phyloP scores from a whole-genome alignment of 2,329 filamentous ascomycete species.

The Arthrobotrys sinensis region DNA sequence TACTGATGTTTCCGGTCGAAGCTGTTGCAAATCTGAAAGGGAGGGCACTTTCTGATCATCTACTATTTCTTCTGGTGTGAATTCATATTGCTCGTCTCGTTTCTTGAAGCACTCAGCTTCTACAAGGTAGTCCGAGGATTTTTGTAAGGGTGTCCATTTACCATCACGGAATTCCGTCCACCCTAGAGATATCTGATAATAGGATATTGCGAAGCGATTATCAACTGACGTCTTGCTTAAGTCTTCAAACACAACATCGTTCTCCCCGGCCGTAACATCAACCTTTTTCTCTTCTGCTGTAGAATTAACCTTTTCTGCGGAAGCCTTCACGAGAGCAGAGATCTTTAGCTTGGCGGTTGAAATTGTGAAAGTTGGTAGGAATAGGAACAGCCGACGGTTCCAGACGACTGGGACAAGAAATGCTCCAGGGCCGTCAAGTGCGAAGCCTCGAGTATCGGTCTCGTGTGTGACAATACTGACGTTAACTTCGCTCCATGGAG shows the following conservation, averaged over 20 bases:
- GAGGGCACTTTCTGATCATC: no score
- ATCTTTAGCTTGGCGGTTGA: not conserved
- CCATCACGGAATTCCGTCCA: conserved; percentile 63
- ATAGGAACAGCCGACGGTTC: conserved; percentile 61
- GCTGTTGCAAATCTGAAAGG: no score
- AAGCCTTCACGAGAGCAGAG: no score
- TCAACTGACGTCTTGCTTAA: no score
- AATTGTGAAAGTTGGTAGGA: conserved; percentile 51
- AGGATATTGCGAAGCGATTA: not conserved
- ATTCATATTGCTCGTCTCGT: no score
- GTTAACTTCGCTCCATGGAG: conserved; percentile 62
- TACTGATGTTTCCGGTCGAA: no score
- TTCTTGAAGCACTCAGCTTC: no score
- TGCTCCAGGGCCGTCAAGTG: not conserved
- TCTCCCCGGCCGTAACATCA: no score
- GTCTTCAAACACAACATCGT: not conserved
- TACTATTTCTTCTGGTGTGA: no score
- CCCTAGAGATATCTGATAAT: conserved; percentile 61
- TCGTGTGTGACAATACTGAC: conserved; percentile 63
- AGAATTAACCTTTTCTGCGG: no score
- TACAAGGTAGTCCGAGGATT: not conserved
- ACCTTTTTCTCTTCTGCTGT: no score
- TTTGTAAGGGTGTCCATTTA: conserved; percentile 62
- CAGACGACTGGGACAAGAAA: conserved; percentile 61
- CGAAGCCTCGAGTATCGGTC: conserved; percentile 4